Evolutionary conservation across 1,284 basidiomycete genomes (phyloP), one percentile per base, ranked within the genome.

Genomic region (Malassezia globosa): DNA sequence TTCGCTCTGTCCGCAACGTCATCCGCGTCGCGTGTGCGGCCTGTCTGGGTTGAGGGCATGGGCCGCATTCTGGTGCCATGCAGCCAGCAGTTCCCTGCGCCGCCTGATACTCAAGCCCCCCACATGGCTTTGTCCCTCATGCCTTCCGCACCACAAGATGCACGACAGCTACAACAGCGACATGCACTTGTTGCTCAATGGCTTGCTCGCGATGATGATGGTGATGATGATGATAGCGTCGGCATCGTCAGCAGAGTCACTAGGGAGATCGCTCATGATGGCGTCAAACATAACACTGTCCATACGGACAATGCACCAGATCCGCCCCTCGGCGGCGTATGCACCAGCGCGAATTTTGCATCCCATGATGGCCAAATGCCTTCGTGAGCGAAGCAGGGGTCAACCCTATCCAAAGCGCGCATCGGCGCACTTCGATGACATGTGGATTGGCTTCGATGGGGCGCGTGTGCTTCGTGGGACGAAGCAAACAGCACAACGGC

Each of bases 291-390:
- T n/a, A n/a, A n/a, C n/a, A n/a, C n/a, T n/a, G n/a, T n/a, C n/a
- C n/a, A n/a, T n/a, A n/a, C n/a, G n/a, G n/a, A n/a, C n/a, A n/a
- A n/a, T n/a, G n/a, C n/a, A n/a, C n/a, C n/a, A 19, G 37, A 10
- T 7, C 7, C 18, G 14, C n/a, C n/a, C 29, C 29, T 31, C 38
- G 7, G 10, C 39, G 23, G 31, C 41, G 6, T 40, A 46, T 38
- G 11, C 29, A 31, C 29, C 29, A 16, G 11, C 11, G 29, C 11
- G 16, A 11, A 16, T 16, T 13, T 16, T 31, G 29, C 49, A 51
- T 37, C 49, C 49, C 5, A 51, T 51, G 49, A 42, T 51, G 21
- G 49, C 49, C 33, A 51, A 51, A 22, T 16, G 45, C 5, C 27
- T 51, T 21, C 49, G 49, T 11, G 49, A 51, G 26, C 43, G 29